Conservation (phyloP, 306 rosid genomes). For the Vigna mungo region DNA sequence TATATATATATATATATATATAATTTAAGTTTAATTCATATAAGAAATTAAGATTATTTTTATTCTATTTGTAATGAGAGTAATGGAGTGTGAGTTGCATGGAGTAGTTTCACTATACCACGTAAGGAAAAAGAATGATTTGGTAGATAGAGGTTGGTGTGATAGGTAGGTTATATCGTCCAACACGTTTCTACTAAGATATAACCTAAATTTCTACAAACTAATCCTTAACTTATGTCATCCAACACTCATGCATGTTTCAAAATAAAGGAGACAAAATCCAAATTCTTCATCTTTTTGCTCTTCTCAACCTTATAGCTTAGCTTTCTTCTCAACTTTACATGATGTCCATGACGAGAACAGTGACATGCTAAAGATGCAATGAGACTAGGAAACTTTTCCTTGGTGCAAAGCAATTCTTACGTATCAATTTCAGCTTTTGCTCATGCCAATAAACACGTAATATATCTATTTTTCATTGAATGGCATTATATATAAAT, state of each 20-base stretch:
- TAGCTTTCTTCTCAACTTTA: constrained; percentile 2
- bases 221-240: too few relatives aligned
- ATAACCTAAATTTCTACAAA: not conserved
- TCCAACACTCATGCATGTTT: not conserved
- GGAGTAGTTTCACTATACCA: not conserved
- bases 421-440: not conserved
- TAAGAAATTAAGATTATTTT: too few relatives aligned
- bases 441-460: constrained; percentile 16
- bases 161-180: constrained; percentile 17
- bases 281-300: not conserved
- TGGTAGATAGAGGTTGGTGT: constrained; percentile 10
- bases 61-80: not conserved
- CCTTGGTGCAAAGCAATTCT: not conserved
- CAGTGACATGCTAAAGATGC: not conserved
- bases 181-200: constrained; percentile 26
- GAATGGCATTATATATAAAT: not conserved
- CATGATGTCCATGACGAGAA: constrained; percentile 11
- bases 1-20: too few relatives aligned
- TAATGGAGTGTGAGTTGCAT: constrained; percentile 19
- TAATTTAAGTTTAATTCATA: too few relatives aligned
- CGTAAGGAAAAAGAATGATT: constrained; percentile 16
- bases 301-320: too few relatives aligned
- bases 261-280: constrained; percentile 10
- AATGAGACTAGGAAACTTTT: constrained; percentile 6
- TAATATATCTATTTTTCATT: not conserved